Conservation (phyloP, 2,329 filamentous ascomycete genomes). For the Nemania serpens region DNA sequence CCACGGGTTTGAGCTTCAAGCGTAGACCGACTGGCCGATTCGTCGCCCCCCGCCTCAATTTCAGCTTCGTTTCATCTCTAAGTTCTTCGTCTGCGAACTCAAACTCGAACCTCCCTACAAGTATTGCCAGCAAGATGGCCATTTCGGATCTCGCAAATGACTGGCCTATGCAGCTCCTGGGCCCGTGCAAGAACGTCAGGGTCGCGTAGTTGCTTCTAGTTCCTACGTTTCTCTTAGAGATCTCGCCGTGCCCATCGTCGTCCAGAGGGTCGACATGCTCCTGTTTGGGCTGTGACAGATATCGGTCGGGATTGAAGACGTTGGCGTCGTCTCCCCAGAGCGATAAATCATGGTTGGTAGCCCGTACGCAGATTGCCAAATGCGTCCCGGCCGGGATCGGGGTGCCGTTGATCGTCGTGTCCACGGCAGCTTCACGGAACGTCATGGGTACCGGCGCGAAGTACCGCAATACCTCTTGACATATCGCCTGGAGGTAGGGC, state of each 20-base stretch:
- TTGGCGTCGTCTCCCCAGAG: constrained; percentile 29
- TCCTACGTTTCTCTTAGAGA: constrained; percentile 7
- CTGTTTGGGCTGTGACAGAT: constrained; percentile 21
- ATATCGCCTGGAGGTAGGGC: constrained; percentile 28
- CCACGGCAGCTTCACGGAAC: constrained; percentile 23
- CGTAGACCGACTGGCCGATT: constrained; percentile 21
- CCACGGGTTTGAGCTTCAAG: constrained; percentile 23
- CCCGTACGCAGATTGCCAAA: constrained; percentile 22
- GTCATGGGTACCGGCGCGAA: constrained; percentile 26
- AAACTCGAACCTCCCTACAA: constrained; percentile 28
- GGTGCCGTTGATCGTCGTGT: constrained; percentile 24
- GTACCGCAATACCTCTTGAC: constrained; percentile 27
- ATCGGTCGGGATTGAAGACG: constrained; percentile 27
- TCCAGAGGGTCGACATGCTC: constrained; percentile 13
- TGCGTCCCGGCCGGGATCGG: constrained; percentile 26
- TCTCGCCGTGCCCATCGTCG: constrained; percentile 7
- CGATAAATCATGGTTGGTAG: constrained; percentile 19
- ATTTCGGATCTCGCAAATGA: constrained; percentile 27
- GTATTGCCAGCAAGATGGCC: constrained; percentile 24
- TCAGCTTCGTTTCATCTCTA: constrained; percentile 17
- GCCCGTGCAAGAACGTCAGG: constrained; percentile 28
- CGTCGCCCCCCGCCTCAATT: constrained; percentile 24
- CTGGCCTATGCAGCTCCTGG: constrained; percentile 29
- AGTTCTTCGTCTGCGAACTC: constrained; percentile 19
- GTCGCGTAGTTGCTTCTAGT: constrained; percentile 29